Evolutionary conservation across 345 rosid genomes (phyloP), one percentile per base, ranked within the genome.

Genomic region (Odontarrhena argentea): DNA sequence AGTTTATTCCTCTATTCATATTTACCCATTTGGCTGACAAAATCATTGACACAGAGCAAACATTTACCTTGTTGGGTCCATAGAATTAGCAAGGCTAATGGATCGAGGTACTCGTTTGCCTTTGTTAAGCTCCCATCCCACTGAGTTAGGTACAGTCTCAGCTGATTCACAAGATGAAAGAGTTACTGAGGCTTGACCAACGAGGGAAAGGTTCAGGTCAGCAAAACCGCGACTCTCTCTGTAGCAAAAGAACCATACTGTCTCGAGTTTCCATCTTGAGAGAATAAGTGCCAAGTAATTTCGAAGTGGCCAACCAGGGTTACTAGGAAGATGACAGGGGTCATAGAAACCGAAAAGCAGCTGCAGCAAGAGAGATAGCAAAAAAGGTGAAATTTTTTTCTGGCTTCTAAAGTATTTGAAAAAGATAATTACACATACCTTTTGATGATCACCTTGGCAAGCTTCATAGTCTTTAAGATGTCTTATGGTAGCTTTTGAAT

Each of bases 221-320:
- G 97, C 88, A 71, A 87, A 91, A 70, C 99, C 97, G 22, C 86
- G 95, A 73, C 73, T 85, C 80, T 91, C 99, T 79, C 91, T 85
- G 70, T 88, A 91, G 85, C 97, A 86, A 8, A 94, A 81, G 71
- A 88, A 91, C 60, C 36, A 77, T 70, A 91, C 76, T 42, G 67
- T 82, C 74, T 86, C 81, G 22, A 85, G 81, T 50, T 85, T 83
- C 96, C 99, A 94, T 79, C 77, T 84, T 37, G 85, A 72, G 69
- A 63, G 81, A 72, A 94, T 85, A 66, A 91, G 84, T 12, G 89
- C 88, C 2, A 91, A 82, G 74, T 84, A 86, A 81, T 91, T 94
- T 64, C 97, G 89, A 67, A 94, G 92, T 62, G 96, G 97, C 99
- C 99, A 94, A 14, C 99, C 97, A 56, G 99, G 99, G 60, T 88